phyloP scores from a whole-genome alignment of 2,329 filamentous ascomycete genomes.

The Zelopaecilomyces penicillatus region DNA sequence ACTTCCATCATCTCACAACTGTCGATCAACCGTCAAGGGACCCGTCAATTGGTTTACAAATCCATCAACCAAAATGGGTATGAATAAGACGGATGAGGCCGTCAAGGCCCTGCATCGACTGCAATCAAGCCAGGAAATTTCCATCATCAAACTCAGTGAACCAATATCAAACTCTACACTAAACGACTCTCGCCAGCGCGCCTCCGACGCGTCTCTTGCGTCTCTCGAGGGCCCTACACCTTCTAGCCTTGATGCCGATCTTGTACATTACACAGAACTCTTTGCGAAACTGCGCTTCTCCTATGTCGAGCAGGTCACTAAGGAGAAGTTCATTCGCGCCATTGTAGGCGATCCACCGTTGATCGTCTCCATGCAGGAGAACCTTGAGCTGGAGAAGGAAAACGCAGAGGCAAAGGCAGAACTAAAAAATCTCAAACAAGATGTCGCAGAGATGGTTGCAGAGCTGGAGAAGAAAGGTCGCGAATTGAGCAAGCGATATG shows the following conservation, averaged over 20 bases:
- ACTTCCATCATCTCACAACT: background rate
- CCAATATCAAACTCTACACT: slow-evolving; percentile 51
- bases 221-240: slow-evolving; percentile 62
- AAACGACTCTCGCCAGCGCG: slow-evolving; percentile 40
- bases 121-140: slow-evolving; percentile 52
- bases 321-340: slow-evolving; percentile 91
- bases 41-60: no score
- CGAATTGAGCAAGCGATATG: slow-evolving; percentile 48
- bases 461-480: slow-evolving; percentile 60
- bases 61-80: slow-evolving; percentile 19
- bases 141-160: slow-evolving; percentile 69
- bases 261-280: slow-evolving; percentile 86
- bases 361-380: slow-evolving; percentile 75
- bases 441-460: slow-evolving; percentile 64
- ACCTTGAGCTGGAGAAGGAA: slow-evolving; percentile 62
- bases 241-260: slow-evolving; percentile 69
- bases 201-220: slow-evolving; percentile 63
- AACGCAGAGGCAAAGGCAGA: slow-evolving; percentile 64
- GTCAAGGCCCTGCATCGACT: slow-evolving; percentile 44
- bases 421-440: slow-evolving; percentile 71
- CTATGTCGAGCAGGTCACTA: slow-evolving; percentile 96
- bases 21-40: no score
- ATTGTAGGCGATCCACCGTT: slow-evolving; percentile 86
- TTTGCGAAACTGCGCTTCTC: slow-evolving; percentile 95
- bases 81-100: slow-evolving; percentile 29